Evolutionary conservation across 73 alveolate genomes (phyloP), one percentile per base, ranked within the genome.

Genomic region (Paramecium biaurelia): DNA sequence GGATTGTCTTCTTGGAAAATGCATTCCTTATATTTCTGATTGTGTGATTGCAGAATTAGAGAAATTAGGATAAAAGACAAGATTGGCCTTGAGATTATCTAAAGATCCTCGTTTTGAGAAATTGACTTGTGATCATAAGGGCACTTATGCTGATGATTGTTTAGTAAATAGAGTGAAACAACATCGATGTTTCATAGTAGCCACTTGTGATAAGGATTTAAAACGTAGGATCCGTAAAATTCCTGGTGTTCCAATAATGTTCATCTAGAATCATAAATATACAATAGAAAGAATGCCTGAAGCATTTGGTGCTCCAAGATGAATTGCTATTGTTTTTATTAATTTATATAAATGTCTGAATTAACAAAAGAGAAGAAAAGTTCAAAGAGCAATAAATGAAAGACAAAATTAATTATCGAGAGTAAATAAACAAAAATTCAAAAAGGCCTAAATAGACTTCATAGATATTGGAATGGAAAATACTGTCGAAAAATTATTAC

Each of bases 61-160:
- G 92, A 98, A 98, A 89, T 86, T 99, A 95, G 99, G 99, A 85
- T 95, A 96, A 56, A 96, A 97, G 70, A 98, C 98, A 86, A 96
- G 99, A 94, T 94, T 98, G 92, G 99, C 99, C 6, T 94, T 99
- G 37, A 95, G 98, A 74, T 92, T 98, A 43, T 96, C 97, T 24
- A 96, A 98, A 84, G 99, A 98, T 93, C 99, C 99, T 43, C 96
- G 99, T 82, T 99, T 99, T 92, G 96, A 95, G 70, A 94, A 99
- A 86, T 95, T 97, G 42, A 93, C 97, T 12, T 99, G 99, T 93
- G 95, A 95, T 79, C 99, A 99, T 92, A 97, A 96, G 70, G 99
- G 99, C 58, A 99, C 99, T 28, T 99, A 99, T 92, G 99, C 99
- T 9, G 99, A 99, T 93, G 99, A 99, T 92, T 99, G 99, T 95